These are phyloP conservation scores for Mycena epipterygia DNA, from an alignment of 768 basidiomycete genomes.

Conservation along the genomic window DNA sequence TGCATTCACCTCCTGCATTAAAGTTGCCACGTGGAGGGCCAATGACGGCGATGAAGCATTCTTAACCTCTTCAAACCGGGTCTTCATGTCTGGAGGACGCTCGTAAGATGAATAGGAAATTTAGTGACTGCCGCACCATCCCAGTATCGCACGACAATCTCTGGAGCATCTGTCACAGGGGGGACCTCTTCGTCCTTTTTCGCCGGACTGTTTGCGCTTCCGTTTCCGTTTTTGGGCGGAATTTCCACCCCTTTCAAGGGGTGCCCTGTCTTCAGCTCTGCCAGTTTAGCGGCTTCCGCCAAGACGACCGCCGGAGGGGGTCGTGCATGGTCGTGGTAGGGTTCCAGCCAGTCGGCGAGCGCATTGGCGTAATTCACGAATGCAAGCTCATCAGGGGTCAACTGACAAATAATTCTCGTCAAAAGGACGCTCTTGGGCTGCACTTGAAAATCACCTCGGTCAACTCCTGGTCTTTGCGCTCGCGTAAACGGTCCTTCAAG, in stretches of 20 bases:
- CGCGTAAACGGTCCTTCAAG: conserved; percentile 69
- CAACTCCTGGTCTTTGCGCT: conserved; percentile 63
- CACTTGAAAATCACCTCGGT: conserved; percentile 59
- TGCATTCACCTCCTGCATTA: conserved; percentile 79
- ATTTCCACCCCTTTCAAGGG: conserved; percentile 75
- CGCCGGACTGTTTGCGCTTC: conserved; percentile 57
- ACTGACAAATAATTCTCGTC: conserved; percentile 51
- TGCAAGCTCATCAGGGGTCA: conserved; percentile 73
- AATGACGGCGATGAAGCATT: conserved; percentile 62
- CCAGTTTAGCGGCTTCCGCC: conserved; percentile 81
- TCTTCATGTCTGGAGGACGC: conserved; percentile 63
- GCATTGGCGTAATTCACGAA: conserved; percentile 73
- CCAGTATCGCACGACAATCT: conserved; percentile 69
- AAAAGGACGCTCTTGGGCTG: conserved; percentile 12
- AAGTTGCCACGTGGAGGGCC: conserved; percentile 77
- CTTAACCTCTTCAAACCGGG: conserved; percentile 62
- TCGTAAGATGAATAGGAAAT: neutral
- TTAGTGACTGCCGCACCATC: conserved; percentile 58
- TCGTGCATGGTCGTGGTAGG: conserved; percentile 80
- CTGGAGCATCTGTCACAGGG: conserved; percentile 72
- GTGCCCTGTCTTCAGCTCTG: conserved; percentile 77
- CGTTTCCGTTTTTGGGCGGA: conserved; percentile 55
- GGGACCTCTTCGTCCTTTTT: conserved; percentile 85
- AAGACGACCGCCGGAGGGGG: conserved; percentile 79
- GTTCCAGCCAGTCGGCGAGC: conserved; percentile 82